Evolutionary conservation across 768 basidiomycete species (phyloP).

Genomic region (Trametes villosa): DNA sequence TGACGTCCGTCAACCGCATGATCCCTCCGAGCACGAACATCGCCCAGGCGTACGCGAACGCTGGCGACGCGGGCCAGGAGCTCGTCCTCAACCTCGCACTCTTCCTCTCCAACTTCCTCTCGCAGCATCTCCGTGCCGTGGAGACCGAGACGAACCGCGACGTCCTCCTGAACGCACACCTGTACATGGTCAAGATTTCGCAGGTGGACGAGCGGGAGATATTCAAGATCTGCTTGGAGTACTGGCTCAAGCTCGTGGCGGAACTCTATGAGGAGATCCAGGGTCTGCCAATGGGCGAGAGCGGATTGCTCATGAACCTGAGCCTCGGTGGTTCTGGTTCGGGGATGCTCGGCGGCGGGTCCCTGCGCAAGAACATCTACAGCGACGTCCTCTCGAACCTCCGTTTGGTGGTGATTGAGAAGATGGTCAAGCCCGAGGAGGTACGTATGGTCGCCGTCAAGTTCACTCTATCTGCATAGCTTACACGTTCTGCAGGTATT

Average conservation of each 20-base stretch:
- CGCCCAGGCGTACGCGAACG: slow-evolving; percentile 86
- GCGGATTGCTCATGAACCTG: slow-evolving; percentile 85
- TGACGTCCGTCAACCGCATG: slow-evolving; percentile 97
- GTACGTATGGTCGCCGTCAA: slow-evolving; percentile 46
- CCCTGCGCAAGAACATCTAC: slow-evolving; percentile 92
- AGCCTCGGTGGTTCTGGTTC: slow-evolving; percentile 74
- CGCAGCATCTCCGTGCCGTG: slow-evolving; percentile 90
- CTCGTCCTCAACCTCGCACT: slow-evolving; percentile 95
- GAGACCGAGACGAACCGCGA: slow-evolving; percentile 91
- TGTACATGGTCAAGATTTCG: slow-evolving; percentile 98
- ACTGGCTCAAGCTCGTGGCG: slow-evolving; percentile 94
- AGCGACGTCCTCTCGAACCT: slow-evolving; percentile 93
- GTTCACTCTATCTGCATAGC: slow-evolving; percentile 3
- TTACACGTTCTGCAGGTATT: slow-evolving; percentile 65
- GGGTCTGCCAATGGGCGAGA: slow-evolving; percentile 85
- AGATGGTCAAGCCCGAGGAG: slow-evolving; percentile 99
- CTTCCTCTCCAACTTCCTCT: slow-evolving; percentile 97
- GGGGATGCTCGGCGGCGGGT: slow-evolving; percentile 76
- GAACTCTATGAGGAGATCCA: slow-evolving; percentile 98
- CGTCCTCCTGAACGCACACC: slow-evolving; percentile 92
- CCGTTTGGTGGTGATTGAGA: slow-evolving; percentile 93
- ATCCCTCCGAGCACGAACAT: slow-evolving; percentile 95
- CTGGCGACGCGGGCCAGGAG: slow-evolving; percentile 92
- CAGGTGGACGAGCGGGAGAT: slow-evolving; percentile 98
- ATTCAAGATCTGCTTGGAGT: slow-evolving; percentile 99